Base-by-base conservation (phyloP, 108 stramenopile species). In the Fragilariopsis cylindrus region DNA sequence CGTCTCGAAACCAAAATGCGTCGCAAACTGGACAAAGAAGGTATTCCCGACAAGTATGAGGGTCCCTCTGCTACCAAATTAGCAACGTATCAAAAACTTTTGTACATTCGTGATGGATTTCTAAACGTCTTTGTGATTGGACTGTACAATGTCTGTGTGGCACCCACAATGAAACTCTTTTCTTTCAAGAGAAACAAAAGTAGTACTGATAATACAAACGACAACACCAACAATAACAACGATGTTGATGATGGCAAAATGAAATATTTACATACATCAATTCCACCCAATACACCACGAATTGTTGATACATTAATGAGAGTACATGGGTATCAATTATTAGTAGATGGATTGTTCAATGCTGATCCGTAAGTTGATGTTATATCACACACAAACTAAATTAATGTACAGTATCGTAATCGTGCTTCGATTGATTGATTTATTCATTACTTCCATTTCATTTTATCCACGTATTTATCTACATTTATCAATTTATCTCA, bases 341-440 rank as follows among this genome's bases (percentile, higher is more conserved):
- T 95, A 21, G 58, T 88, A 9, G 70, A 79, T 48, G 85, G 91
- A 2, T 75, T 87, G 4, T 92, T 90, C 70, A 93, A 95, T 74
- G 91, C 71, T 19, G 77, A 78, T 65, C 77, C 77, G 3, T 39
- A 68, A 40, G 82, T 80, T 53, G 92, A 30, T 30, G 30, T 30
- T 30, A 30, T 30, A 2, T 30, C 30, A 30, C 30, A 30, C 1
- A 30, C 30, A 21, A 60, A 73, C n/a, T 1, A n/a, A 1, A n/a
- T 0, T 13, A 13, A 2, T 2, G 1, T 54, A 13, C 53, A 15
- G 1, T 54, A 54, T 54, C 53, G 15, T 54, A 13, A 54, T 54
- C 53, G 60, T 62, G 19, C 16, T 62, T 15, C 0, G 19, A 19
- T 18, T 19, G 21, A 19, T 18, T 11, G 2, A 19, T 19, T 69